phyloP scores from a whole-genome alignment of 306 rosid genomes.

The Casuarina equisetifolia region DNA sequence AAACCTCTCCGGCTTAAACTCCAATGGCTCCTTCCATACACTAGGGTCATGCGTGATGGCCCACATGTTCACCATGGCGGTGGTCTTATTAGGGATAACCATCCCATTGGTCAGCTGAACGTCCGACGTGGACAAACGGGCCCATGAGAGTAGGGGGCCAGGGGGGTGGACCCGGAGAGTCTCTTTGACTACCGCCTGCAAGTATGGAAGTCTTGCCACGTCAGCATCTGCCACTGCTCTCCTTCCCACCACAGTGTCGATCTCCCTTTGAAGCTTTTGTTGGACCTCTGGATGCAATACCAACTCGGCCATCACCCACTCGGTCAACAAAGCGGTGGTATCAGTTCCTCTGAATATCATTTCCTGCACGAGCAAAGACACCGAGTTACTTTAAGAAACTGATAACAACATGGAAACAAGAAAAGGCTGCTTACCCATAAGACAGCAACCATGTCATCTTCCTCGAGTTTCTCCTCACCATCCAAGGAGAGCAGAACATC shows the following conservation, averaged over 20 bases:
- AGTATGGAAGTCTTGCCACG: constrained; percentile 40
- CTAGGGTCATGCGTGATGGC: constrained; percentile 54
- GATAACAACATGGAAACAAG: background rate
- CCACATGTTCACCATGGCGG: constrained; percentile 74
- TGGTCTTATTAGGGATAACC: constrained; percentile 50
- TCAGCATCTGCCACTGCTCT: constrained; percentile 41
- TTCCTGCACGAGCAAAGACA: constrained; percentile 30
- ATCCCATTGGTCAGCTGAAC: constrained; percentile 59
- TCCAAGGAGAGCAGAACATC: constrained; percentile 51
- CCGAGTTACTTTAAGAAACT: background rate
- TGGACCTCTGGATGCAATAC: constrained; percentile 33
- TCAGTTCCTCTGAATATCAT: constrained; percentile 67
- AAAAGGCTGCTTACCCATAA: constrained; percentile 39
- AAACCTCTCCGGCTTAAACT: constrained; percentile 54
- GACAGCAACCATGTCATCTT: constrained; percentile 57
- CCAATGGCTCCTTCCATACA: constrained; percentile 42
- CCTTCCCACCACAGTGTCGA: constrained; percentile 20
- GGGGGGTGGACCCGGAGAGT: constrained; percentile 57
- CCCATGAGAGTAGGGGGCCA: constrained; percentile 66
- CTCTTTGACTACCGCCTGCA: constrained; percentile 60
- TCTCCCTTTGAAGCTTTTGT: constrained; percentile 34
- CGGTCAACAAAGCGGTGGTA: constrained; percentile 49
- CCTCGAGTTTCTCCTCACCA: constrained; percentile 45
- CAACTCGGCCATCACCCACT: constrained; percentile 65
- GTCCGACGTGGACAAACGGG: constrained; percentile 53